phyloP scores from a whole-genome alignment of 169 alveolate species.

The Babesia divergens region DNA sequence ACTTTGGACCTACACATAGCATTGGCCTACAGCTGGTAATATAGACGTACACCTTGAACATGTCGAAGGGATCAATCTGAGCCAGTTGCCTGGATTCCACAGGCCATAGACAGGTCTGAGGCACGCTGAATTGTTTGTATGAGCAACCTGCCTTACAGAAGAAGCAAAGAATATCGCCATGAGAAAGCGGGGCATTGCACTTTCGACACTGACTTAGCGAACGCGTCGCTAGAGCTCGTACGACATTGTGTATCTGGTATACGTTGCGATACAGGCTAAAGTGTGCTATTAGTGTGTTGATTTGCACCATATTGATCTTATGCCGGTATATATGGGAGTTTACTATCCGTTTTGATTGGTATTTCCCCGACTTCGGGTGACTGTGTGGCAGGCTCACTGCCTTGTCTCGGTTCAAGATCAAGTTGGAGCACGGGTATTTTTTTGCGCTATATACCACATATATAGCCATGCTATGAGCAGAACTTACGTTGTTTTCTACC shows the following conservation, averaged over 20 bases:
- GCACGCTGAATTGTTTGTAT: background rate
- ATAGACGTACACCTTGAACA: slow-evolving; percentile 44
- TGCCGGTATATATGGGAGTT: background rate
- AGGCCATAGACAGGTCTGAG: slow-evolving; percentile 53
- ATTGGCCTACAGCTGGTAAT: background rate
- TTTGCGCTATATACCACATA: background rate
- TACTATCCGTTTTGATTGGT: background rate
- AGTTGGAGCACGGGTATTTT: slow-evolving; percentile 41
- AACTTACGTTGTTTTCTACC: slow-evolving; percentile 53
- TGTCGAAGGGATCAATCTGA: slow-evolving; percentile 1
- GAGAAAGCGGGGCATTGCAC: background rate
- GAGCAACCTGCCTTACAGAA: slow-evolving; percentile 36
- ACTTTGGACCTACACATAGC: background rate
- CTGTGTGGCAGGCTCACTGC: slow-evolving; percentile 18
- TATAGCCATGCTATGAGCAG: background rate
- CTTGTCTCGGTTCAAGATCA: slow-evolving; percentile 9
- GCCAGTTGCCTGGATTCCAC: slow-evolving; percentile 27
- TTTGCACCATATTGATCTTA: background rate
- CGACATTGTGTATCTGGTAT: background rate
- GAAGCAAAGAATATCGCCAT: slow-evolving; percentile 12
- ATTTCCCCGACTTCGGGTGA: background rate
- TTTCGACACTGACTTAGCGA: slow-evolving; percentile 11
- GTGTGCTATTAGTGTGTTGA: background rate
- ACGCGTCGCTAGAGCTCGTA: background rate
- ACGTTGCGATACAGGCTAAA: slow-evolving; percentile 1